Conservation (phyloP, 2,329 filamentous ascomycete genomes). For the Ceratocystis albifundus region DNA sequence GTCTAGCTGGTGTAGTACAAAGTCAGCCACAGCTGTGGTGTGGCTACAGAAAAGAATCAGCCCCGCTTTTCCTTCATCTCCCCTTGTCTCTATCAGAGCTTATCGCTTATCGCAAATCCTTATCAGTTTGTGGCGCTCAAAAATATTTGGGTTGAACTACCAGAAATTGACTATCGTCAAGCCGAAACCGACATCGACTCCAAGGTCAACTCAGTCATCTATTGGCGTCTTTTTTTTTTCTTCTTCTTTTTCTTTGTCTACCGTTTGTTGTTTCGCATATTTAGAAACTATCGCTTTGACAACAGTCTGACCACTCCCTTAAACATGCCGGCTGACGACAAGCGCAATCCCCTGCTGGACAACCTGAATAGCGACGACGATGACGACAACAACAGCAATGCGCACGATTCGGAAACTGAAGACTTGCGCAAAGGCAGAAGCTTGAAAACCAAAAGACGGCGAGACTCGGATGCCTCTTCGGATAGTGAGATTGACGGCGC, state of each 20-base stretch:
- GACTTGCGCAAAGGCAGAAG: constrained; percentile 55
- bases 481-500: too few species aligned
- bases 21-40: background rate
- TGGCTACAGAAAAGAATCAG: background rate
- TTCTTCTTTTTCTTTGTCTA: too few species aligned
- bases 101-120: constrained; percentile 6
- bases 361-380: constrained; percentile 41
- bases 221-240: background rate
- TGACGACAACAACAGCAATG: constrained; percentile 32
- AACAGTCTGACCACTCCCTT: too few species aligned
- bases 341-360: constrained; percentile 22
- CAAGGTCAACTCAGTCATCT: background rate
- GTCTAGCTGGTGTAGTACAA: background rate
- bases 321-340: constrained; percentile 26
- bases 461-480: constrained; percentile 33
- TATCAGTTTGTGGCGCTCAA: constrained; percentile 18
- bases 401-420: constrained; percentile 54
- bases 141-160: constrained; percentile 19
- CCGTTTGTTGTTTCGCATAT: background rate
- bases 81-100: background rate
- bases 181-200: background rate
- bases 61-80: constrained; percentile 12
- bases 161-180: background rate
- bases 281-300: background rate
- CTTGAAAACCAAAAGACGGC: constrained; percentile 52